Evolutionary conservation across 1,284 basidiomycete genomes (phyloP).

Genomic region (Paramarasmius palmivorus): DNA sequence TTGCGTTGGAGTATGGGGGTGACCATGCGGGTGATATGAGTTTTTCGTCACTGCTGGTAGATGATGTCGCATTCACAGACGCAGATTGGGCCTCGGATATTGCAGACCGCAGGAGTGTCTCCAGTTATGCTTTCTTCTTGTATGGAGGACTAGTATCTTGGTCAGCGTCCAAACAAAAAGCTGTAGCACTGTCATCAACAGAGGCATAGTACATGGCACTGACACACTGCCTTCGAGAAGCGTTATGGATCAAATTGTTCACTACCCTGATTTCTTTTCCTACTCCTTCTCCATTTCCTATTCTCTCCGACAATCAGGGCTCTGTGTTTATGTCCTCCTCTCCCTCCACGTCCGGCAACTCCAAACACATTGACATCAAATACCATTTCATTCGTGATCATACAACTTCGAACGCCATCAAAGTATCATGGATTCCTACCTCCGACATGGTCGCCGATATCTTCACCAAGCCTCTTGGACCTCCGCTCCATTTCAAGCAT

Average conservation of each 20-base stretch:
- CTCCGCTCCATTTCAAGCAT: neutral
- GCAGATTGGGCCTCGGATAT: slow-evolving; percentile 19
- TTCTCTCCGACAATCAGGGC: neutral
- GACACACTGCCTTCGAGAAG: slow-evolving; percentile 4
- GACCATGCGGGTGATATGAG: neutral
- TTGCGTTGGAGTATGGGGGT: slow-evolving; percentile 12
- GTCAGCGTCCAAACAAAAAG: slow-evolving; percentile 16
- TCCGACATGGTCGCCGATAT: slow-evolving; percentile 4
- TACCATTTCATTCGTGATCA: slow-evolving; percentile 2
- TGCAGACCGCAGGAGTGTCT: slow-evolving; percentile 11
- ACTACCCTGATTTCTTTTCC: slow-evolving; percentile 1
- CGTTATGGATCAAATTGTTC: slow-evolving; percentile 10
- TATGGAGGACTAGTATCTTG: slow-evolving; percentile 13
- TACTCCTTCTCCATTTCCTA: neutral
- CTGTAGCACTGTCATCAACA: slow-evolving; percentile 16
- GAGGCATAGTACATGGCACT: slow-evolving; percentile 8
- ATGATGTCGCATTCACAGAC: slow-evolving; percentile 8
- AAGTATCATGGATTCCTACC: neutral
- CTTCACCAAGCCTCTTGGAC: slow-evolving; percentile 1
- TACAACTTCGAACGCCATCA: neutral
- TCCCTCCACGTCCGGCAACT: neutral
- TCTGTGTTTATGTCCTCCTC: neutral
- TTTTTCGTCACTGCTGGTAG: neutral
- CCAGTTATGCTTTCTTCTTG: slow-evolving; percentile 17
- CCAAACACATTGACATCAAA: neutral